These are phyloP conservation scores for Clavispora fructus DNA, from an alignment of 805 yeast species.

Conservation along the genomic window DNA sequence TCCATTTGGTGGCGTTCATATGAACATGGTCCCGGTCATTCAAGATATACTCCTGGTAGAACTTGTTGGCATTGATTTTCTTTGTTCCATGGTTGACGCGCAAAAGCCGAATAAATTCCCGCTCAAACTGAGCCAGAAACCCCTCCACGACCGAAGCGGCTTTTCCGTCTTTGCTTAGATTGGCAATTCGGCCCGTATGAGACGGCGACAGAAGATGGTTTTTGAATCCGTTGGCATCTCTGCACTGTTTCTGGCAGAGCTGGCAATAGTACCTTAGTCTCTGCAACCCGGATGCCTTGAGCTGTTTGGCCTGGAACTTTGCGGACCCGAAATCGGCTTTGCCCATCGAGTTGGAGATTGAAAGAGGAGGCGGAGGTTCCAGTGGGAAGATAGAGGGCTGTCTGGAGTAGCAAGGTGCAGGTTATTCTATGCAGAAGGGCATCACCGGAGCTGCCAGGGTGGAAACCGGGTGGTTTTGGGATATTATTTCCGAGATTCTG, in stretches of 20 bases:
- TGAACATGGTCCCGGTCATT: slow-evolving; percentile 80
- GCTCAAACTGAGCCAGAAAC: slow-evolving; percentile 55
- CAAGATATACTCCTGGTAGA: slow-evolving; percentile 81
- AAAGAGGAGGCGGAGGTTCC: neutral
- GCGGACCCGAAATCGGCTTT: slow-evolving; percentile 43
- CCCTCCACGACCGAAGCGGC: slow-evolving; percentile 48
- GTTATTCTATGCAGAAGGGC: too few relatives aligned
- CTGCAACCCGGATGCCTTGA: slow-evolving; percentile 82
- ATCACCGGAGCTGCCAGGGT: too few relatives aligned
- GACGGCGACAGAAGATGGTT: slow-evolving; percentile 82
- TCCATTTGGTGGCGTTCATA: slow-evolving; percentile 85
- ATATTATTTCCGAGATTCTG: too few relatives aligned
- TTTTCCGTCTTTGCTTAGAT: slow-evolving; percentile 31
- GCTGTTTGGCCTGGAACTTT: slow-evolving; percentile 65
- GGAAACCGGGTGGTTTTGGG: too few relatives aligned
- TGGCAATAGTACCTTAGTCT: slow-evolving; percentile 86
- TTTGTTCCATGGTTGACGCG: slow-evolving; percentile 76
- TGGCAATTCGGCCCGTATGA: slow-evolving; percentile 54
- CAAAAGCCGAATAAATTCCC: slow-evolving; percentile 60
- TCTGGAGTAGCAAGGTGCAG: too few relatives aligned
- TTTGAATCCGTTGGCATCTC: slow-evolving; percentile 94
- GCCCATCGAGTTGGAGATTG: slow-evolving; percentile 17
- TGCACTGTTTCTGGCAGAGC: slow-evolving; percentile 85
- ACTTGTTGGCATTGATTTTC: slow-evolving; percentile 70
- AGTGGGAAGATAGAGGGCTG: too few relatives aligned